Evolutionary conservation across 2,329 filamentous ascomycete genomes (phyloP).

Genomic region (Beauveria sp.): DNA sequence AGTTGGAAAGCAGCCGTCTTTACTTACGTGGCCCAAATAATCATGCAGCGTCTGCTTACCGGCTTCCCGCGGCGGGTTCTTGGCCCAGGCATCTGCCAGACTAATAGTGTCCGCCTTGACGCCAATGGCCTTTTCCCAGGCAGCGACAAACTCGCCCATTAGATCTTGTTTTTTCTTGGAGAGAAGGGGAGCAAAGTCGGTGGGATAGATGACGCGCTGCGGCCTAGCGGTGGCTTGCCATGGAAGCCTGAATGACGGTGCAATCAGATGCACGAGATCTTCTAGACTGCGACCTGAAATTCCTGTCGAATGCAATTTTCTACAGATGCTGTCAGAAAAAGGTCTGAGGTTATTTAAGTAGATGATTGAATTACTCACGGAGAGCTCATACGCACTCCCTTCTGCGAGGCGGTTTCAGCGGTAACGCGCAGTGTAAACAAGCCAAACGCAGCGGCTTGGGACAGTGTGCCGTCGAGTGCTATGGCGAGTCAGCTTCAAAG

Average conservation of each 20-base stretch:
- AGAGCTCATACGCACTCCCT: slow-evolving; percentile 14
- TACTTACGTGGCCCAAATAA: slow-evolving; percentile 24
- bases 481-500: slow-evolving; percentile 16
- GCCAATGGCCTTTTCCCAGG: slow-evolving; percentile 18
- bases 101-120: slow-evolving; percentile 15
- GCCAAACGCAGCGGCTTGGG: slow-evolving; percentile 19
- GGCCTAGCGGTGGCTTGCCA: not conserved
- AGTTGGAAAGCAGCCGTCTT: not conserved
- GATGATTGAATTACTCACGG: slow-evolving; percentile 14
- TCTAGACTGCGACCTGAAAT: slow-evolving; percentile 20
- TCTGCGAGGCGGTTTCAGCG: slow-evolving; percentile 9
- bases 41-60: slow-evolving; percentile 17
- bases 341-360: too few relatives aligned
- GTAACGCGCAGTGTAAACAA: slow-evolving; percentile 24
- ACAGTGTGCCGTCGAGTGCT: slow-evolving; percentile 17
- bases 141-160: slow-evolving; percentile 18
- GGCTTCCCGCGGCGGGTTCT: slow-evolving; percentile 17
- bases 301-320: slow-evolving; percentile 17
- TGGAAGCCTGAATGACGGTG: slow-evolving; percentile 12
- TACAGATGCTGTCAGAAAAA: not conserved
- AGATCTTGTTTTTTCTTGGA: slow-evolving; percentile 13
- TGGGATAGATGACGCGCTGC: slow-evolving; percentile 19
- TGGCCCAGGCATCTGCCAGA: slow-evolving; percentile 17
- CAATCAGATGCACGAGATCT: slow-evolving; percentile 18
- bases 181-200: slow-evolving; percentile 15